These are phyloP conservation scores for Stipa capillata DNA, from an alignment of 176 grass and related monocot genomes.

Conservation along the genomic window DNA sequence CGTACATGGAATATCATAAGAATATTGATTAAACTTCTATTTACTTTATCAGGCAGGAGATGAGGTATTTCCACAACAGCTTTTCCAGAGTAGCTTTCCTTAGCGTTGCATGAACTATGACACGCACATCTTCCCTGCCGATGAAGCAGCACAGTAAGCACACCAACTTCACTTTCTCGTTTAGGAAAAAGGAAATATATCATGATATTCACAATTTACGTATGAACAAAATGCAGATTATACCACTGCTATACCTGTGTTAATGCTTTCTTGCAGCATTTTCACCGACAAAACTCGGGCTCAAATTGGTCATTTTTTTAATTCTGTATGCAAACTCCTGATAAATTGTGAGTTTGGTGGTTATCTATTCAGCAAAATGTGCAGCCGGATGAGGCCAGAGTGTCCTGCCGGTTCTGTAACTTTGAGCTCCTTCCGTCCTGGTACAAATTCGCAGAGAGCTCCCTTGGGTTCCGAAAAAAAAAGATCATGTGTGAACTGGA, in stretches of 20 bases:
- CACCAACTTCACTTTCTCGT: background rate
- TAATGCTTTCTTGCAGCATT: too few relatives aligned
- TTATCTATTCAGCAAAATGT: background rate
- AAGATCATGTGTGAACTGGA: too few relatives aligned
- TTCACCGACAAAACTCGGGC: too few relatives aligned
- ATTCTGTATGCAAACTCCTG: background rate
- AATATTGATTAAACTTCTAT: background rate
- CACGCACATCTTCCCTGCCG: background rate
- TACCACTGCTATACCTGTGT: too few relatives aligned
- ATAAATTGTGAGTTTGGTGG: background rate
- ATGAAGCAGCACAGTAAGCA: background rate
- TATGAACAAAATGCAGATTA: too few relatives aligned
- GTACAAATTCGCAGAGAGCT: background rate
- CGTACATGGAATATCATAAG: background rate
- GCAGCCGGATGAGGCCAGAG: background rate
- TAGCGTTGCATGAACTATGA: background rate
- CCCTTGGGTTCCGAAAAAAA: background rate
- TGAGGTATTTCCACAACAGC: background rate
- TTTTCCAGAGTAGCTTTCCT: background rate
- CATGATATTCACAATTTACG: too few relatives aligned
- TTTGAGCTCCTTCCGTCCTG: background rate
- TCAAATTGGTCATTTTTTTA: too few relatives aligned
- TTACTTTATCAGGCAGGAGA: constrained; percentile 1
- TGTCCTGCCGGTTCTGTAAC: background rate
- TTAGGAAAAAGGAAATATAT: too few relatives aligned